These are phyloP conservation scores for Polychaeton citri DNA, from an alignment of 2,329 filamentous ascomycete species.

Conservation along the genomic window DNA sequence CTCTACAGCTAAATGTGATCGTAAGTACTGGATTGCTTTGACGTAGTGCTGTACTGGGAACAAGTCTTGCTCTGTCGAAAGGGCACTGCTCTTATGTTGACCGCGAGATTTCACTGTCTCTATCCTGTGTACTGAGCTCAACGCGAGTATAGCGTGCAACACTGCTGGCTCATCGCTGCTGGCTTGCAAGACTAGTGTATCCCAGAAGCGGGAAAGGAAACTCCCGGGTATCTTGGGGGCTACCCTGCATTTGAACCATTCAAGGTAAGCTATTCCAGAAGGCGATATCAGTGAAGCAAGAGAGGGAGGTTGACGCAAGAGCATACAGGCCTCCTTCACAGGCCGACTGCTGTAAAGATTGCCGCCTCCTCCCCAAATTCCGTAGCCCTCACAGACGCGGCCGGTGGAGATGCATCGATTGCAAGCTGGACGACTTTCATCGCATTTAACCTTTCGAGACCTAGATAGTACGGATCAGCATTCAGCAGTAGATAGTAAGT, in stretches of 20 bases:
- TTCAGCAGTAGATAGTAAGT: background rate
- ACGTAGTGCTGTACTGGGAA: constrained; percentile 28
- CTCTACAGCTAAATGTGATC: constrained; percentile 12
- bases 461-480: constrained; percentile 5
- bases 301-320: no score
- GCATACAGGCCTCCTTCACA: no score
- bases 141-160: constrained; percentile 28
- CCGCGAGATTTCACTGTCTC: constrained; percentile 10
- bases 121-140: constrained; percentile 23
- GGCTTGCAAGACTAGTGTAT: constrained; percentile 26
- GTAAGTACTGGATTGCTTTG: constrained; percentile 26
- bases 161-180: constrained; percentile 26
- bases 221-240: constrained; percentile 21
- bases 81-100: constrained; percentile 5
- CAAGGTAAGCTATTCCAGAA: constrained; percentile 22
- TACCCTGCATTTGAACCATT: constrained; percentile 32
- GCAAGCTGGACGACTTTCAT: constrained; percentile 26
- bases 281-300: constrained; percentile 5
- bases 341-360: constrained; percentile 9
- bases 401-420: constrained; percentile 23
- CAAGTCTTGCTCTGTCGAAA: constrained; percentile 14
- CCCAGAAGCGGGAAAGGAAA: constrained; percentile 26
- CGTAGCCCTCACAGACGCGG: constrained; percentile 31
- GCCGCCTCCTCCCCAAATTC: constrained; percentile 27
- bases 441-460: constrained; percentile 20